Evolutionary conservation across 129 eudicot species (phyloP).

Genomic region (Helianthus tuberosus): DNA sequence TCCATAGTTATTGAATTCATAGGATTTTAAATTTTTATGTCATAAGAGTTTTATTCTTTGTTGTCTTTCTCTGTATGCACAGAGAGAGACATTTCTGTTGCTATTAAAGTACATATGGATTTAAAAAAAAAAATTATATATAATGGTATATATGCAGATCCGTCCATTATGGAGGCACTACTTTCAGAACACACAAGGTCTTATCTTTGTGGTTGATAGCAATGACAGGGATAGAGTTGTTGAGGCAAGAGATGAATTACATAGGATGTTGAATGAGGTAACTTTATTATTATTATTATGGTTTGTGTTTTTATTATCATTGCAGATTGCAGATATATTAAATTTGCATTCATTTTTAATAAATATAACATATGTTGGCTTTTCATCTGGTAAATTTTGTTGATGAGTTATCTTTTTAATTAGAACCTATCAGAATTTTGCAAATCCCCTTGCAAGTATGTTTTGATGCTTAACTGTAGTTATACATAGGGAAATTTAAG

Average conservation of each 20-base stretch:
- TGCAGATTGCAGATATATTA: not conserved
- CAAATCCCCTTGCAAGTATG: not conserved
- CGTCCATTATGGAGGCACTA: constrained; percentile 99
- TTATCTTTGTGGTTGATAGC: constrained; percentile 98
- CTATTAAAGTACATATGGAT: not conserved
- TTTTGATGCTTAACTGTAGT: not conserved
- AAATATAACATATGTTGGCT: not conserved
- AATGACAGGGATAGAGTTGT: constrained; percentile 99
- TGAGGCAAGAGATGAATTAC: constrained; percentile 99
- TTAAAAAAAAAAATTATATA: not conserved
- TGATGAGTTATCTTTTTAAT: not conserved
- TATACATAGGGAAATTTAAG: not conserved
- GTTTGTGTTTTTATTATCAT: not conserved
- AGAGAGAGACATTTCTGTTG: not conserved
- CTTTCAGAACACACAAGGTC: constrained; percentile 99
- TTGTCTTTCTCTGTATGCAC: not conserved
- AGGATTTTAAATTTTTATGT: not conserved
- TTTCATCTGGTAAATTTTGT: constrained; percentile 1
- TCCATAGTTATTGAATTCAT: not conserved
- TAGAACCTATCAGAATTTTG: not conserved
- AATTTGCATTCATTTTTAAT: not conserved
- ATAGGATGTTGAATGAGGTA: constrained; percentile 99
- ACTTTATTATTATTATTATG: not conserved
- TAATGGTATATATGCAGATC: constrained; percentile 49
- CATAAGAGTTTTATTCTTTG: not conserved